Evolutionary conservation across 169 alveolate genomes (phyloP).

Genomic region (Plasmodium inui): DNA sequence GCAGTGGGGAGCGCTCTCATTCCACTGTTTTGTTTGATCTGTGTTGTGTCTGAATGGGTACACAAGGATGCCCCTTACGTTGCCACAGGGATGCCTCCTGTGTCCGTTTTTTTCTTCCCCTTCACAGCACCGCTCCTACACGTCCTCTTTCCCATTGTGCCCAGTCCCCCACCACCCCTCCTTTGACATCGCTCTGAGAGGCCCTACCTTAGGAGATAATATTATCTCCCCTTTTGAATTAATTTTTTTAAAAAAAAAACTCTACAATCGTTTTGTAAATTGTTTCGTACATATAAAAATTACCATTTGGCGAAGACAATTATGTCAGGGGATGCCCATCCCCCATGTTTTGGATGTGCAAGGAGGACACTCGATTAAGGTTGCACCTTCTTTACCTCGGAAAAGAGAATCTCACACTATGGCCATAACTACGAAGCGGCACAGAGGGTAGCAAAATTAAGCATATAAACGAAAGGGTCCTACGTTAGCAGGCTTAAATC

Average conservation of each 20-base stretch:
- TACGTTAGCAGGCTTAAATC: not conserved
- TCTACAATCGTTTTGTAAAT: not conserved
- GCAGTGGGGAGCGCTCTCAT: not conserved
- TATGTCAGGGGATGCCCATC: not conserved
- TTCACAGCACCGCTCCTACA: not conserved
- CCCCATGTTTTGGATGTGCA: not conserved
- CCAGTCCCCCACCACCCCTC: not conserved
- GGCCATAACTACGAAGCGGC: not conserved
- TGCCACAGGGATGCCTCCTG: not conserved
- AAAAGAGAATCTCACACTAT: not conserved
- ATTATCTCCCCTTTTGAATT: not conserved
- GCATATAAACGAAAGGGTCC: not conserved
- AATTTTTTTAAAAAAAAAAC: not conserved
- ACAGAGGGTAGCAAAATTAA: not conserved
- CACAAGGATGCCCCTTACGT: not conserved
- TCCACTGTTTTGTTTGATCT: not conserved
- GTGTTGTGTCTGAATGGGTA: not conserved
- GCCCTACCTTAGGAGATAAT: not conserved
- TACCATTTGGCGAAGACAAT: not conserved
- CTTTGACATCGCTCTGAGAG: not conserved
- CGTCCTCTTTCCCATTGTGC: not conserved
- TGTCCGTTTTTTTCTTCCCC: not conserved
- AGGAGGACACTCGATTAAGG: not conserved
- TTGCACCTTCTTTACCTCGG: not conserved
- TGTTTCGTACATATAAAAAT: not conserved